Evolutionary conservation across 2,329 filamentous ascomycete genomes (phyloP), one percentile per base, ranked within the genome.

Genomic region (Aspergillus ibericus): DNA sequence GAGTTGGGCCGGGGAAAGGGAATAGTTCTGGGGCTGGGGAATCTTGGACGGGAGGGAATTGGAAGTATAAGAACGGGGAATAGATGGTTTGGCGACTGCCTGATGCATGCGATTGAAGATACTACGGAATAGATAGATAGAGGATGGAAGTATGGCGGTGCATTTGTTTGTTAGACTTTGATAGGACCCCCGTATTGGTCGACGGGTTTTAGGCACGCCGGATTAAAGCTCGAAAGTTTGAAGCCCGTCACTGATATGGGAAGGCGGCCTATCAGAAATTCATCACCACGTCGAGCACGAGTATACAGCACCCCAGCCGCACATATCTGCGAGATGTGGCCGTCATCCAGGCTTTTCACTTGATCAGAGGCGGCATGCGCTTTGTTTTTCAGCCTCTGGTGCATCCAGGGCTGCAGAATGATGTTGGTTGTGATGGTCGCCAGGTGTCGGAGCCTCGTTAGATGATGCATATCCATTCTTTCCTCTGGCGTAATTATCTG

Each of bases 331-430:
- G 9, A 6, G n/a, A 48, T 48, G 15, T 29, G 42, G 25, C 44
- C 27, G 16, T 48, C 25, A 48, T 48, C n/a, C 44, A 29, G 40
- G 16, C 49, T 46, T 16, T 20, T 42, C 51, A 44, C 51, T 27
- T 44, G 36, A 53, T 53, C 51, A 20, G 35, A 29, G 25, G 22
- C 38, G 38, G 52, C 44, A 53, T 56, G 29, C 46, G 50, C 49
- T 50, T 47, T 57, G 38, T 49, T 58, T 56, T 54, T 62, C 56
- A 62, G 59, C 59, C 59, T 59, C 61, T 59, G 55, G 52, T 58
- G 54, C 59, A 52, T 61, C 20, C 51, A 27, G 47, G 59, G 54
- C 60, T 63, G 59, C 59, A 62, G 59, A 57, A 61, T 40, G 29
- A 40, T 32, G 56, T 48, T 40, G 49, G 34, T 47, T 29, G 27